Conservation (phyloP, 148 eudicot species). For the Vaccinium corymbosum region DNA sequence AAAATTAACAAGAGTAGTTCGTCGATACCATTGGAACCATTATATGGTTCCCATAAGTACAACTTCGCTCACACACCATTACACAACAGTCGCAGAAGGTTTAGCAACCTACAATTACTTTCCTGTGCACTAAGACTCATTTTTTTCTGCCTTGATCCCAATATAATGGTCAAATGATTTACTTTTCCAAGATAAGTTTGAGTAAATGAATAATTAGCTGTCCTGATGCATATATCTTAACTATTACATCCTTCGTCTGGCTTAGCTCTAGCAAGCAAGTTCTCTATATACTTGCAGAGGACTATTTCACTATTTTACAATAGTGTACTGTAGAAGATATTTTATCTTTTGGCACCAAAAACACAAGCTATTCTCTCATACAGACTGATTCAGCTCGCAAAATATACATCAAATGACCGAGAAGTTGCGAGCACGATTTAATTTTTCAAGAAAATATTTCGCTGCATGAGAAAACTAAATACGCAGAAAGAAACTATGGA, state of each 20-base stretch:
- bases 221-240: neutral
- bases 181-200: neutral
- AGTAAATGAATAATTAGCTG: neutral
- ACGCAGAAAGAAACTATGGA: neutral
- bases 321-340: neutral
- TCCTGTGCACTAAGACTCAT: neutral
- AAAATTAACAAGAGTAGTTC: neutral
- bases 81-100: neutral
- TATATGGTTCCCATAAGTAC: neutral
- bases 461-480: neutral
- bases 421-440: neutral
- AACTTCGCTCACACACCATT: neutral
- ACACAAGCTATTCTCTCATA: neutral
- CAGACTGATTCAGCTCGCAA: neutral
- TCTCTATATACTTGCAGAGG: neutral
- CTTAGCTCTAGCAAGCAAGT: constrained; percentile 6
- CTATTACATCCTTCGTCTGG: neutral
- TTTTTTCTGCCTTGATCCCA: neutral
- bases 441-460: neutral
- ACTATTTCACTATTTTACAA: neutral
- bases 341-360: neutral
- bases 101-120: neutral
- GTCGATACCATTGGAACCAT: neutral
- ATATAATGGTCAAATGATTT: neutral
- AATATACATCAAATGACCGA: neutral